Evolutionary conservation across 768 basidiomycete species (phyloP).

Genomic region (Boletales sp.): DNA sequence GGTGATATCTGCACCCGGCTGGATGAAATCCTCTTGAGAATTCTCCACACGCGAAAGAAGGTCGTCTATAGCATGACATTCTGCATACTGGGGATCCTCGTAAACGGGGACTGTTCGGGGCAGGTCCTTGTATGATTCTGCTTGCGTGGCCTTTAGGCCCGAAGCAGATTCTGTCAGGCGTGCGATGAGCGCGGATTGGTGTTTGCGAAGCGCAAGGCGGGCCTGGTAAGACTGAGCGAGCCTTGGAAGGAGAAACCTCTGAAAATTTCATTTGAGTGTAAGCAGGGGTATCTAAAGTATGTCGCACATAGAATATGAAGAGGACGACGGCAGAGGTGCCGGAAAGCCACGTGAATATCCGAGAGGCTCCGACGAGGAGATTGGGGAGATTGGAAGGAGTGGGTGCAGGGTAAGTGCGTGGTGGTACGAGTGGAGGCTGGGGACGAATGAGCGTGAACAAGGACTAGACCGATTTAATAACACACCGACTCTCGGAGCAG

Average conservation of each 20-base stretch:
- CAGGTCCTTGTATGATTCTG: slow-evolving; percentile 51
- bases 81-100: slow-evolving; percentile 44
- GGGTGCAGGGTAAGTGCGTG: slow-evolving; percentile 67
- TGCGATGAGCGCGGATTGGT: slow-evolving; percentile 55
- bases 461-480: slow-evolving; percentile 1
- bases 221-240: slow-evolving; percentile 57
- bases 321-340: slow-evolving; percentile 59
- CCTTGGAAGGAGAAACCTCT: slow-evolving; percentile 71
- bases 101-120: slow-evolving; percentile 50
- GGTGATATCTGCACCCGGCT: slow-evolving; percentile 36
- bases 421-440: slow-evolving; percentile 53
- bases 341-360: slow-evolving; percentile 62
- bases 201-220: slow-evolving; percentile 54
- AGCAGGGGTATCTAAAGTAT: background rate
- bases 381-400: slow-evolving; percentile 68
- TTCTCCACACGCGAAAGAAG: slow-evolving; percentile 21
- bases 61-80: slow-evolving; percentile 45
- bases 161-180: slow-evolving; percentile 54
- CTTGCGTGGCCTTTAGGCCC: slow-evolving; percentile 54
- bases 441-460: slow-evolving; percentile 5
- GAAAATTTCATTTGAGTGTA: background rate
- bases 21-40: slow-evolving; percentile 10
- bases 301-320: slow-evolving; percentile 63
- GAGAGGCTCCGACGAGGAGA: slow-evolving; percentile 57
- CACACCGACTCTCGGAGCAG: slow-evolving; percentile 57